A percentile compares a stretch with the other conserved stretches of the same genome.
Evolutionary conservation across 116 monocot species (phyloP).

Genomic region (Iris pallida): DNA sequence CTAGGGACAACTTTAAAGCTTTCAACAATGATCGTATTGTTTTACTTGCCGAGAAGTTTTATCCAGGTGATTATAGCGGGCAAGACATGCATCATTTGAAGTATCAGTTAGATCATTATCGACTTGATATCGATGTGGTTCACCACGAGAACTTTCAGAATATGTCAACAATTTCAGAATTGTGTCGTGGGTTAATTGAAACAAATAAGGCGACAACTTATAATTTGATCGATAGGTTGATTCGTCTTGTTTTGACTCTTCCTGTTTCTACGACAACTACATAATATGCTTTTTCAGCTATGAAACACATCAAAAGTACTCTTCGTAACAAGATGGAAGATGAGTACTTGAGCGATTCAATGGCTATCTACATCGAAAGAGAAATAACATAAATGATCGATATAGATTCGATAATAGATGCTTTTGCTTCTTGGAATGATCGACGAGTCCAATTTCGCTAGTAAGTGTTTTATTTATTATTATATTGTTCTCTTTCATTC

Average conservation of each 20-base stretch:
- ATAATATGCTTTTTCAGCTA: background rate
- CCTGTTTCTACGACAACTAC: constrained; percentile 2
- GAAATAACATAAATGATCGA: background rate
- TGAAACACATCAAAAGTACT: background rate
- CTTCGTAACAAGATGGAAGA: background rate
- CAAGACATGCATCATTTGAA: background rate
- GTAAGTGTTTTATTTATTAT: no score
- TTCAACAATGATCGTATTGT: background rate
- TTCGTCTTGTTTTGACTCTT: constrained; percentile 4
- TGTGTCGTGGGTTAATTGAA: background rate
- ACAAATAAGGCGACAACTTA: background rate
- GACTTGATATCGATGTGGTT: background rate
- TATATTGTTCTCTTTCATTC: no score
- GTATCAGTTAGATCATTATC: background rate
- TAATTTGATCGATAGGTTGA: background rate
- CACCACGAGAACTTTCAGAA: background rate
- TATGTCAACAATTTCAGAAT: background rate
- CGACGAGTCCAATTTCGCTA: background rate
- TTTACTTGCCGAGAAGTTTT: background rate
- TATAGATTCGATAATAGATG: background rate
- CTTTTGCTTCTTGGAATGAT: background rate
- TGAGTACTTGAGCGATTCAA: background rate
- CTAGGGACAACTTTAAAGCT: background rate
- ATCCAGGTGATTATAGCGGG: background rate
- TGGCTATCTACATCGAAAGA: background rate